A percentile compares a stretch with the other conserved stretches of the same genome.
Evolutionary conservation across 2,329 filamentous ascomycete genomes (phyloP).

Genomic region (Cercospora sp.): DNA sequence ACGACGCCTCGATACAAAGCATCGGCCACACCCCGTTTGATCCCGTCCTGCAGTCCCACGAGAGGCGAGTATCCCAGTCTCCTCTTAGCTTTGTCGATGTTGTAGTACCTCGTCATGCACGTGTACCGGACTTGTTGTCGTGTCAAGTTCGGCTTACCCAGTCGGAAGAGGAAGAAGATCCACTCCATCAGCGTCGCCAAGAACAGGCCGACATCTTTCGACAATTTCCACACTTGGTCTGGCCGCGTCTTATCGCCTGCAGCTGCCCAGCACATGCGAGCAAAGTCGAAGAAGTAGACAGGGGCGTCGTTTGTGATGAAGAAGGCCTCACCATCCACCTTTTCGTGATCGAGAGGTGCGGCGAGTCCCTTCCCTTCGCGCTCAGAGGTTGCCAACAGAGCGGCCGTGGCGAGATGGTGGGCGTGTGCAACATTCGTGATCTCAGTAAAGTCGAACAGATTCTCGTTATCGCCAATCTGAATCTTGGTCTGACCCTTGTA

Average conservation of each 20-base stretch:
- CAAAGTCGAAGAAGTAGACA: conserved; percentile 55
- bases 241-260: conserved; percentile 44
- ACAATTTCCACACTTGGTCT: conserved; percentile 46
- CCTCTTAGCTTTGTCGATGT: conserved; percentile 71
- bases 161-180: conserved; percentile 45
- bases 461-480: conserved; percentile 54
- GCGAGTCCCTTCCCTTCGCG: conserved; percentile 34
- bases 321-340: conserved; percentile 54
- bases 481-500: conserved; percentile 51
- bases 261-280: conserved; percentile 49
- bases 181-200: conserved; percentile 49
- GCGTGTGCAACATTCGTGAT: conserved; percentile 55
- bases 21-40: conserved; percentile 48
- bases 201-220: conserved; percentile 44
- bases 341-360: conserved; percentile 49
- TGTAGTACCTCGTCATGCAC: conserved; percentile 75
- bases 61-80: conserved; percentile 69
- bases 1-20: conserved; percentile 41
- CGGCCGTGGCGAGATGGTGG: conserved; percentile 53
- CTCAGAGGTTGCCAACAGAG: conserved; percentile 49
- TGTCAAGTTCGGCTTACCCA: conserved; percentile 51
- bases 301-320: conserved; percentile 54
- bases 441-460: conserved; percentile 57
- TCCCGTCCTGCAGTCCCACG: conserved; percentile 65
- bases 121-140: conserved; percentile 60